These are phyloP conservation scores for Cafeteria roenbergensis DNA, from an alignment of 108 stramenopile genomes.

Conservation along the genomic window DNA sequence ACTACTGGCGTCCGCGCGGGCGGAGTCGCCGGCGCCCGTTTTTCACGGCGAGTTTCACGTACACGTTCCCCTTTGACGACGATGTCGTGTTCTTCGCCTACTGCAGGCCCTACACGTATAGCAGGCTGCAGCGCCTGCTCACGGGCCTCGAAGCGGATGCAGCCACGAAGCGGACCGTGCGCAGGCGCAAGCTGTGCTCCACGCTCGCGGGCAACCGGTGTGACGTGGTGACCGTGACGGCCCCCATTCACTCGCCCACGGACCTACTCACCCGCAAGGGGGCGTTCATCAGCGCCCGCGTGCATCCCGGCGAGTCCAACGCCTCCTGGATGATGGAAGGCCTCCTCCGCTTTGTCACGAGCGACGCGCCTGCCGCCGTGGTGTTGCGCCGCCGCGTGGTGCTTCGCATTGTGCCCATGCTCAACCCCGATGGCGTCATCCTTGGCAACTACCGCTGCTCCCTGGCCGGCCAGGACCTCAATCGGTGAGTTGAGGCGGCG, in stretches of 20 bases:
- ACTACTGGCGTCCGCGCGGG: background rate
- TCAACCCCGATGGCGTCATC: conserved; percentile 52
- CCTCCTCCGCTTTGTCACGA: conserved; percentile 35
- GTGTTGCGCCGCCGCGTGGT: conserved; percentile 30
- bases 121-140: conserved; percentile 25
- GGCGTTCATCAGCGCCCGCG: conserved; percentile 27
- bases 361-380: conserved; percentile 24
- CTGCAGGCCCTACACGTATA: conserved; percentile 47
- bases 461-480: conserved; percentile 43
- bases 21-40: conserved; percentile 3
- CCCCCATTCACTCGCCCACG: background rate
- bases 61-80: conserved; percentile 1
- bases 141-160: conserved; percentile 1
- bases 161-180: conserved; percentile 1
- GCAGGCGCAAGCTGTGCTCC: conserved; percentile 24
- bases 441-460: conserved; percentile 46
- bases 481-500: too few relatives aligned
- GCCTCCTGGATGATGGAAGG: conserved; percentile 51
- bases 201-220: conserved; percentile 44
- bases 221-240: conserved; percentile 46
- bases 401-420: conserved; percentile 48
- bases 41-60: background rate
- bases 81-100: conserved; percentile 31
- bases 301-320: conserved; percentile 46
- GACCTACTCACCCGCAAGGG: conserved; percentile 3